Base-by-base conservation (phyloP, 192 early-diverging fungal genomes). In the Podila minutissima region DNA sequence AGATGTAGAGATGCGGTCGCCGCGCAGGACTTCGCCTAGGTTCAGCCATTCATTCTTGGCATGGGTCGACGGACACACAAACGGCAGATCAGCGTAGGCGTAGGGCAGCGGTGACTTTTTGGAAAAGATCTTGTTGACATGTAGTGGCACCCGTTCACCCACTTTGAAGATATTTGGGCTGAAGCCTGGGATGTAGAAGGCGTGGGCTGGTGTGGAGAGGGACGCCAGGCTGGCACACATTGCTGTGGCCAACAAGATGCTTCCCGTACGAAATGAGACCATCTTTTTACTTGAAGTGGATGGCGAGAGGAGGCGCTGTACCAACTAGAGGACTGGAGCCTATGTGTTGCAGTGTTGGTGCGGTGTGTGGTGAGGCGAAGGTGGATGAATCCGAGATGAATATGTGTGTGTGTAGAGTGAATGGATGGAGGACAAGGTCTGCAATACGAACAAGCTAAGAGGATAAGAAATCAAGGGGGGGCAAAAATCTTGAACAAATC, bases 81-180 rank as follows among this genome's bases (percentile, higher is more conserved):
- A 91, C 7, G 85, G 84, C 31, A 92, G 75, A 68, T 91, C 88
- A 28, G 85, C 85, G 77, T 92, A 93, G 4, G 91, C 89, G 70
- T 88, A 91, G 6, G 90, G 86, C 37, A 92, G 75, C 15, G 87
- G 90, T 0, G 90, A 91, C 46, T 88, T 87, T 70, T 91, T 85
- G 22, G 93, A 93, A 62, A 88, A 92, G 53, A 91, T 87, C 61
- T 92, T 93, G 72, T 92, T 92, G 3, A 93, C 89, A 33, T 85
- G 85, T 1, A 94, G 63, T 4, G 90, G 88, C 49, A 94, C 87
- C 5, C 59, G 32, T 33, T 92, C 89, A 10, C 86, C 88, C 10
- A 83, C 59, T 9, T 75, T 71, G 65, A 74, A 83, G 38, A 77
- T 72, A 9, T 61, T 74, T 0, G 82, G 75, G n/a, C 82, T 83